phyloP scores from a whole-genome alignment of 2,329 filamentous ascomycete species.

The Fusarium poae region DNA sequence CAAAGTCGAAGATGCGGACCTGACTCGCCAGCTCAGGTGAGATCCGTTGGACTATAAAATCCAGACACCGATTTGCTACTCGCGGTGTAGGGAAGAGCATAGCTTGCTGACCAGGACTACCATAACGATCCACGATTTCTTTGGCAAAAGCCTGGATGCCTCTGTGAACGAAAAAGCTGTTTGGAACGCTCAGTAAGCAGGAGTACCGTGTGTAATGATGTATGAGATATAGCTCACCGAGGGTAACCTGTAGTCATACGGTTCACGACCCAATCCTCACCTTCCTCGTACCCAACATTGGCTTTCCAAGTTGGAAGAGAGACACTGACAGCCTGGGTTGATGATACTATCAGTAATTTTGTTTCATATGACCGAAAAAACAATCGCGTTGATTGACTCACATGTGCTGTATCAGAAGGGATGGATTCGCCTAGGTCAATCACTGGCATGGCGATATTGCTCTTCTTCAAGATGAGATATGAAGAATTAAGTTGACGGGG shows the following conservation, averaged over 20 bases:
- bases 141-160: conserved; percentile 80
- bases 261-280: conserved; percentile 84
- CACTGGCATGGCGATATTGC: conserved; percentile 56
- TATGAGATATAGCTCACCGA: conserved; percentile 63
- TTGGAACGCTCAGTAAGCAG: conserved; percentile 29
- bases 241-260: conserved; percentile 94
- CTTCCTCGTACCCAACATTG: conserved; percentile 95
- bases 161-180: conserved; percentile 91
- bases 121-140: conserved; percentile 75
- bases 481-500: not conserved
- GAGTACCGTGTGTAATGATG: not conserved
- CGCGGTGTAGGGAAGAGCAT: conserved; percentile 84
- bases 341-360: not conserved
- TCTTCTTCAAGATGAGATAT: not conserved
- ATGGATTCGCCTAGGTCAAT: conserved; percentile 77
- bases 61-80: conserved; percentile 78
- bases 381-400: conserved; percentile 58
- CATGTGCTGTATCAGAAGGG: conserved; percentile 82
- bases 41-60: conserved; percentile 76
- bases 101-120: conserved; percentile 72
- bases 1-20: conserved; percentile 72
- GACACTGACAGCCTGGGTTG: conserved; percentile 86
- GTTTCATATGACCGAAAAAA: not conserved
- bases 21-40: conserved; percentile 63
- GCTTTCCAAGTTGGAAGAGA: conserved; percentile 93